phyloP scores from a whole-genome alignment of 352 stramenopile genomes.

The Pythium guiyangense region DNA sequence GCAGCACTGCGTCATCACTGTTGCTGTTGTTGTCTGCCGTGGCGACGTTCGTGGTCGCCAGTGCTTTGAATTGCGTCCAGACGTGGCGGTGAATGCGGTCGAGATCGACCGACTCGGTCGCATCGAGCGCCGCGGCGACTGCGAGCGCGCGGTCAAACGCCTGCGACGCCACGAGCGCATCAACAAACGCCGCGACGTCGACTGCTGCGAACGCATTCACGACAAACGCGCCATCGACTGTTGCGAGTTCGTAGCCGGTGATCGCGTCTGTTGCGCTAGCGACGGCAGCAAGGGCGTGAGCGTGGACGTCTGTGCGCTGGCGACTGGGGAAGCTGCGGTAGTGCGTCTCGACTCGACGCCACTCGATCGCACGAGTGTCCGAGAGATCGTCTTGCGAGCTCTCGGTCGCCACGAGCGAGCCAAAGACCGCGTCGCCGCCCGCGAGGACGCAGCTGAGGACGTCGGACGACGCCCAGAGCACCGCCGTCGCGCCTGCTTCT shows the following conservation, averaged over 20 bases:
- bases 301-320: neutral
- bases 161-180: slow-evolving; percentile 26
- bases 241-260: slow-evolving; percentile 13
- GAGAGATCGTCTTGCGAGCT: neutral
- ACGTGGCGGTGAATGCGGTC: slow-evolving; percentile 47
- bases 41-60: slow-evolving; percentile 4
- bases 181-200: slow-evolving; percentile 25
- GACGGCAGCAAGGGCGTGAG: slow-evolving; percentile 4
- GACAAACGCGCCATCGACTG: slow-evolving; percentile 10
- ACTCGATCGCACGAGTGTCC: neutral
- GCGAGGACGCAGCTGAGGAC: slow-evolving; percentile 8
- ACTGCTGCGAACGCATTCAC: slow-evolving; percentile 18
- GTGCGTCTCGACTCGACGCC: slow-evolving; percentile 3
- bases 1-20: neutral
- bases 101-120: slow-evolving; percentile 17
- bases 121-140: slow-evolving; percentile 15
- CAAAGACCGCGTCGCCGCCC: slow-evolving; percentile 7
- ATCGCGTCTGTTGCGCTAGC: neutral
- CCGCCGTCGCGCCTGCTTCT: neutral
- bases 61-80: slow-evolving; percentile 35
- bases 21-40: slow-evolving; percentile 2
- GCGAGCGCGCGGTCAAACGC: slow-evolving; percentile 39
- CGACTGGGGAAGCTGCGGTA: neutral
- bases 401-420: slow-evolving; percentile 1
- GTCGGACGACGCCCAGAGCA: slow-evolving; percentile 3